Percentiles rank a stretch among this genome's conserved stretches.
Evolutionary conservation across 1,139 yeast genomes (phyloP).

Genomic region (Pneumocystis oryctolagi): DNA sequence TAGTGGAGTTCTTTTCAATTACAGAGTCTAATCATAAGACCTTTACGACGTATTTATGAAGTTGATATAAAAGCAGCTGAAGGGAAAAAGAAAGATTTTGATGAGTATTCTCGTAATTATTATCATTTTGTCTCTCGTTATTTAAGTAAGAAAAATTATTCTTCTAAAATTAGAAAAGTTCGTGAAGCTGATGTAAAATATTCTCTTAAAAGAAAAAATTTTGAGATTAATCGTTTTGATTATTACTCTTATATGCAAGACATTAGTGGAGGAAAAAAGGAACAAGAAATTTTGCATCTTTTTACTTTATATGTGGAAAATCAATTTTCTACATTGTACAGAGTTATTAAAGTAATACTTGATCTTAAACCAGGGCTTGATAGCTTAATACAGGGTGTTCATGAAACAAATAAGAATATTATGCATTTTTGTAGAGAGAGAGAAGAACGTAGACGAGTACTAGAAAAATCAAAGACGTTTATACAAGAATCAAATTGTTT

Average conservation of each 20-base stretch:
- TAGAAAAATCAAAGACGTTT: constrained; percentile 18
- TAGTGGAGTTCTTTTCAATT: no score
- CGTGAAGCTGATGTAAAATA: constrained; percentile 44
- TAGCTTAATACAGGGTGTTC: constrained; percentile 9
- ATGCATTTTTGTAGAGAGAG: constrained; percentile 28
- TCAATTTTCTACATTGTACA: constrained; percentile 21
- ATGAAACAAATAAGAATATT: constrained; percentile 24
- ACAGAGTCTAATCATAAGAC: constrained; percentile 27
- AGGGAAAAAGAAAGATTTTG: constrained; percentile 41
- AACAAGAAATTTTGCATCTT: constrained; percentile 28
- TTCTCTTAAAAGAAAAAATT: constrained; percentile 41
- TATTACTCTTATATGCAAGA: constrained; percentile 52
- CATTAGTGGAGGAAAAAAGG: constrained; percentile 37
- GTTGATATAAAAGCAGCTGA: constrained; percentile 30
- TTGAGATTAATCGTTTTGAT: constrained; percentile 58
- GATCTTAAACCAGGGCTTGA: constrained; percentile 23
- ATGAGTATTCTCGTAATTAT: constrained; percentile 56
- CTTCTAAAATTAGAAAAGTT: constrained; percentile 24
- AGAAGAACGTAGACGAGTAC: constrained; percentile 26
- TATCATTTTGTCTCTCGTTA: constrained; percentile 62
- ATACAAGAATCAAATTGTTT: background rate
- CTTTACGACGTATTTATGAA: constrained; percentile 29
- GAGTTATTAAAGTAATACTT: constrained; percentile 17
- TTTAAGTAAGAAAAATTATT: constrained; percentile 45
- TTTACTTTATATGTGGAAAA: constrained; percentile 27